These are phyloP conservation scores for Vitis labrusca DNA, from an alignment of 164 flowering plant genomes.

Conservation along the genomic window DNA sequence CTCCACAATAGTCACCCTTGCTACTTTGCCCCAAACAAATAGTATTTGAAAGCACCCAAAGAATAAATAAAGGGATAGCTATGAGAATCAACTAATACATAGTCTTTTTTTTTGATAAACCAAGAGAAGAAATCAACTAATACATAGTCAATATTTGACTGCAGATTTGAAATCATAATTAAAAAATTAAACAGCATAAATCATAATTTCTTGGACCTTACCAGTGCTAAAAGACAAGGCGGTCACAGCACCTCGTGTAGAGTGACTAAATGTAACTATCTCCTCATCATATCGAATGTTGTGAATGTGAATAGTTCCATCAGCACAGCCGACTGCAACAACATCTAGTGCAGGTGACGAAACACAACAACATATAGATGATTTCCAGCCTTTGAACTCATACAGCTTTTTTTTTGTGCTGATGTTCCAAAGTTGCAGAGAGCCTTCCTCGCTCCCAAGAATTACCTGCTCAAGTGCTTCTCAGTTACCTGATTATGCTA, in stretches of 20 bases:
- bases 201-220: conserved; percentile 17
- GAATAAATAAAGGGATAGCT: no score
- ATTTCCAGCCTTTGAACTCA: conserved; percentile 89
- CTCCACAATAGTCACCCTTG: no score
- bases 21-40: no score
- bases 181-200: not conserved
- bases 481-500: not conserved
- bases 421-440: conserved; percentile 88
- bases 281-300: conserved; percentile 80
- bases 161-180: not conserved
- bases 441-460: conserved; percentile 85
- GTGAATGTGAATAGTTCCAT: conserved; percentile 90
- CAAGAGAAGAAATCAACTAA: no score
- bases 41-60: no score
- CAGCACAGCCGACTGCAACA: conserved; percentile 89
- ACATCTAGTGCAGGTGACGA: conserved; percentile 97
- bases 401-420: conserved; percentile 78
- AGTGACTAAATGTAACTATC: conserved; percentile 73
- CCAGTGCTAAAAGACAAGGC: conserved; percentile 92
- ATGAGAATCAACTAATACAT: not conserved
- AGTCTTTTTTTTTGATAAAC: no score
- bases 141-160: no score
- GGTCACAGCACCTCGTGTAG: conserved; percentile 84
- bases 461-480: conserved; percentile 51
- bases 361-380: conserved; percentile 77